Evolutionary conservation across 2,329 filamentous ascomycete genomes (phyloP), one percentile per base, ranked within the genome.

Genomic region (Trichoderma aggressivum): DNA sequence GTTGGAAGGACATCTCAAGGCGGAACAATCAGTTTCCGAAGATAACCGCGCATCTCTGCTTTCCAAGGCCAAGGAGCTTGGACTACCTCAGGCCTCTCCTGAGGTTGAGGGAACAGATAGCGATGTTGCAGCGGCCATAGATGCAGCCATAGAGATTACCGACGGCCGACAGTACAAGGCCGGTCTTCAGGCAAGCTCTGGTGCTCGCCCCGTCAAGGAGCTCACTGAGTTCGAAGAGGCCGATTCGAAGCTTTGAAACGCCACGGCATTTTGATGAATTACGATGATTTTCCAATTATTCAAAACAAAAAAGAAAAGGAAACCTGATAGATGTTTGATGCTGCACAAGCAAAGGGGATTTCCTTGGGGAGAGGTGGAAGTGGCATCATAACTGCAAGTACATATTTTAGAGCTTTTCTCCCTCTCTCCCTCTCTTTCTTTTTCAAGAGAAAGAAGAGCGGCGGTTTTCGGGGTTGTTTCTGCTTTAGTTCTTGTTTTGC

Each of bases 141-240:
- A 76, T 43, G 71, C 74, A 14, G 79, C 90, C 1, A 81, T 86
- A 21, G 82, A 91, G 66, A 94, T 98, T 76, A 89, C 88, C 60
- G 93, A 97, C 78, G 91, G 97, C 3, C 87, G 91, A 72, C 86
- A 88, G 34, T 98, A 91, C 87, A 97, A 96, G 85, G 90, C 92
- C 0, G 85, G 88, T 16, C 84, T 98, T 76, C 84, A 88, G 72
- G 87, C 93, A 32, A 96, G 90, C 74, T 86, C 87, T 26, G 95
- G 93, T 1, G 89, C 94, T 2, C 86, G 86, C 73, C 88, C 94
- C 0, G 88, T 92, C 34, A 90, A 88, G 77, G 91, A 96, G 74
- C 81, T 98, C 70, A 91, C 86, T 73, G 92, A 94, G 77, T 98
- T 95, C 80, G 92, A 97, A 79, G 95, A 98, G 72, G 85, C 91